phyloP scores from a whole-genome alignment of 2,329 filamentous ascomycete species.

The Chaetothyriales sp. region DNA sequence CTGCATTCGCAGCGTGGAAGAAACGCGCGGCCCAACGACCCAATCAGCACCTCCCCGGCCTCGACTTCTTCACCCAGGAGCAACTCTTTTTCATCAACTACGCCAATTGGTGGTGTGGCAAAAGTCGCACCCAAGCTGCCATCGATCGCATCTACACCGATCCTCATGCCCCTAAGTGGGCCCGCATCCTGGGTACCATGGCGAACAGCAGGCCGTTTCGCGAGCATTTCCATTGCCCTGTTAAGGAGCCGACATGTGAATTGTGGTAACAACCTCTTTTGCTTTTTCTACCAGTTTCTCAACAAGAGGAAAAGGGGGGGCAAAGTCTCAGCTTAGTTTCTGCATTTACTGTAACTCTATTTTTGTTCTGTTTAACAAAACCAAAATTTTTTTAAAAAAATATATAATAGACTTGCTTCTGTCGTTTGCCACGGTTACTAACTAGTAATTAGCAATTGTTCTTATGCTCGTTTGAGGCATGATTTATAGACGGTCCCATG shows the following conservation, averaged over 20 bases:
- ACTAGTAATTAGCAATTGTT: too few species aligned
- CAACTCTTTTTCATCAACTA: slow-evolving; percentile 58
- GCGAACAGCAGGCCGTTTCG: slow-evolving; percentile 55
- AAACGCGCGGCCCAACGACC: slow-evolving; percentile 40
- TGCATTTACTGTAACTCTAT: too few species aligned
- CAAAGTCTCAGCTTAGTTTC: too few species aligned
- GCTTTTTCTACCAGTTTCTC: too few species aligned
- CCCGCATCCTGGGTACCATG: slow-evolving; percentile 49
- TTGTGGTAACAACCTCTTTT: slow-evolving; percentile 42
- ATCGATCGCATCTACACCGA: slow-evolving; percentile 48
- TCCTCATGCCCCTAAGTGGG: slow-evolving; percentile 51
- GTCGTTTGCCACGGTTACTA: too few species aligned
- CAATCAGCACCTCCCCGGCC: slow-evolving; percentile 43
- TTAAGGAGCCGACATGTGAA: slow-evolving; percentile 54
- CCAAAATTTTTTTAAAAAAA: too few species aligned
- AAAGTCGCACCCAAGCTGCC: slow-evolving; percentile 45
- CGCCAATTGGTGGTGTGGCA: slow-evolving; percentile 53
- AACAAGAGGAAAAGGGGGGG: too few species aligned
- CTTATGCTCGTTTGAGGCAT: too few species aligned
- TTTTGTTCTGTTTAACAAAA: too few species aligned
- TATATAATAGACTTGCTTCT: too few species aligned
- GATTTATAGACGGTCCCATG: too few species aligned
- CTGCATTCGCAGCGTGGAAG: slow-evolving; percentile 53
- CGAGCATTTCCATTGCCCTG: slow-evolving; percentile 52
- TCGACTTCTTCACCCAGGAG: slow-evolving; percentile 50